Percentiles rank a stretch among this genome's conserved stretches.
These are phyloP conservation scores for Ramicandelaber brevisporus DNA, from an alignment of 192 early-diverging fungal genomes.

Conservation along the genomic window DNA sequence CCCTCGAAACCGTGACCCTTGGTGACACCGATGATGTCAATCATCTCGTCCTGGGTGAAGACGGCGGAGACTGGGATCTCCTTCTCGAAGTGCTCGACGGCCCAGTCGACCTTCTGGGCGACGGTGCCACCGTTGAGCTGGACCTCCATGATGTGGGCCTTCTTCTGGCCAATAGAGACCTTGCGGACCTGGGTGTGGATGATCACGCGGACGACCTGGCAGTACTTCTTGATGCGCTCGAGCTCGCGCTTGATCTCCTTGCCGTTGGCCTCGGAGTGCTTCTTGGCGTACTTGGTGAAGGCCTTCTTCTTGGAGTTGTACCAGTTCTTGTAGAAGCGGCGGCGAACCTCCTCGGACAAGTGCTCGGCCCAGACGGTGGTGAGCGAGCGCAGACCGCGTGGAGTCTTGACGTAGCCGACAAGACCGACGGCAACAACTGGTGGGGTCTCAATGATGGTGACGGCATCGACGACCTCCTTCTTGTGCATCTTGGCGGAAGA, in stretches of 20 bases:
- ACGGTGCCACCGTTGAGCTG: constrained; percentile 97
- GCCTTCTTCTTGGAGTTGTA: constrained; percentile 99
- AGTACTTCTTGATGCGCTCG: constrained; percentile 99
- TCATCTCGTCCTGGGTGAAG: constrained; percentile 98
- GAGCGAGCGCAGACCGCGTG: constrained; percentile 87
- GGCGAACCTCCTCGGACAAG: constrained; percentile 86
- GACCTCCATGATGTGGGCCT: constrained; percentile 99
- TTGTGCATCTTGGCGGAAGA: constrained; percentile 99
- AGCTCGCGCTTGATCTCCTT: constrained; percentile 77
- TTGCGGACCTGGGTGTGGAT: constrained; percentile 93
- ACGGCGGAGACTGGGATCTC: constrained; percentile 61
- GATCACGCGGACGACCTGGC: constrained; percentile 88
- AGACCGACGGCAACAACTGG: constrained; percentile 94
- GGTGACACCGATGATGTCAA: constrained; percentile 95
- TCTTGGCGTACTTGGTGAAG: constrained; percentile 98
- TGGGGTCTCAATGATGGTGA: constrained; percentile 93
- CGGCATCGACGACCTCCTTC: constrained; percentile 99
- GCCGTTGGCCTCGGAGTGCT: constrained; percentile 62
- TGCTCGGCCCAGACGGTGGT: constrained; percentile 99
- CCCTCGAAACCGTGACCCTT: constrained; percentile 99
- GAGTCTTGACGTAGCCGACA: constrained; percentile 98
- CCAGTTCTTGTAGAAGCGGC: constrained; percentile 99
- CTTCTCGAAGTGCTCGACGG: constrained; percentile 96
- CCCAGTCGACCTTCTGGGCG: constrained; percentile 93
- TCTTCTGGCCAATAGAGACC: constrained; percentile 90